Conservation (phyloP, 2,329 filamentous ascomycete genomes). For the Scolecobasidium constrictum region DNA sequence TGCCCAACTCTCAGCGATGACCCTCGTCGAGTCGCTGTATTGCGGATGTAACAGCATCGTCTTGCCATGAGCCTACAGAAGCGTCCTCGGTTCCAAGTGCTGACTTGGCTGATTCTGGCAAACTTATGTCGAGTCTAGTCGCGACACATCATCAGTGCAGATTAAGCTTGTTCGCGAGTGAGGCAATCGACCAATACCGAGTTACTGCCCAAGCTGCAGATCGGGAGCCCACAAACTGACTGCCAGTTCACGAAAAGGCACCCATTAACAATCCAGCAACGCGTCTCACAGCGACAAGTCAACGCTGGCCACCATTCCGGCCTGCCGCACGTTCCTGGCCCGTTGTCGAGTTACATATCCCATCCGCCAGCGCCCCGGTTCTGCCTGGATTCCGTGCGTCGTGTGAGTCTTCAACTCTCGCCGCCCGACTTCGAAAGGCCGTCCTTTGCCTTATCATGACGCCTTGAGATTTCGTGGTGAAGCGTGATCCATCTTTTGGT, state of each 20-base stretch:
- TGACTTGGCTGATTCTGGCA: neutral
- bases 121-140: neutral
- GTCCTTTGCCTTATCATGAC: neutral
- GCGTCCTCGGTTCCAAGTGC: neutral
- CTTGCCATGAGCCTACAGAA: too few relatives aligned
- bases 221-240: neutral
- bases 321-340: neutral
- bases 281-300: too few relatives aligned
- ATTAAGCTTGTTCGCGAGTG: neutral
- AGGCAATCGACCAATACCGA: neutral
- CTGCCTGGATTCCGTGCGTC: constrained; percentile 1
- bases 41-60: too few relatives aligned
- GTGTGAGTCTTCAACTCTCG: neutral
- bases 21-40: too few relatives aligned
- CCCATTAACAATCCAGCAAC: neutral
- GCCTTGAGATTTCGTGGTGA: constrained; percentile 1
- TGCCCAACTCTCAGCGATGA: too few relatives aligned
- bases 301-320: too few relatives aligned
- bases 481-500: neutral
- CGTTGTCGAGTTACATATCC: neutral
- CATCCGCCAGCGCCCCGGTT: neutral
- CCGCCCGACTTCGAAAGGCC: neutral
- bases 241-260: neutral
- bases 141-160: neutral
- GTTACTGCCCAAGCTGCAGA: neutral